Percentiles rank a stretch among this genome's conserved stretches.
These are phyloP conservation scores for Podospora pseudocomata DNA, from an alignment of 495 filamentous ascomycete genomes.

Conservation along the genomic window DNA sequence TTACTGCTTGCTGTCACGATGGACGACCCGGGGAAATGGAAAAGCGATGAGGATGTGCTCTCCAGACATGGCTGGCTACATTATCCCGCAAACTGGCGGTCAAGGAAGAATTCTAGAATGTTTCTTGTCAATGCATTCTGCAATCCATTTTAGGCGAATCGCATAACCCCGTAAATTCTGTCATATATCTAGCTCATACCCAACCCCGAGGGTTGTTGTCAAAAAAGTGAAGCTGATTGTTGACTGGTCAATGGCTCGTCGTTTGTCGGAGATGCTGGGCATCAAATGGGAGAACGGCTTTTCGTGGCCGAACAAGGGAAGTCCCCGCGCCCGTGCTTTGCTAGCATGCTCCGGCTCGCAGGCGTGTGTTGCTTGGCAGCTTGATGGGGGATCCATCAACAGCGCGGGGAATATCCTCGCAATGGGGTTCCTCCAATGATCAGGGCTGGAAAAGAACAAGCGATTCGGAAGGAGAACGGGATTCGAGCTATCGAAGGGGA, in stretches of 20 bases:
- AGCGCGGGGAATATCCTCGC: not conserved
- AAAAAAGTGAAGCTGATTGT: not conserved
- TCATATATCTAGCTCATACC: not conserved
- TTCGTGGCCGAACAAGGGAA: not conserved
- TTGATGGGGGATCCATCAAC: not conserved
- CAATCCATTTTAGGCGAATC: not conserved
- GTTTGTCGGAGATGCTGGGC: not conserved
- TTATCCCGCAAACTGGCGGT: conserved; percentile 31
- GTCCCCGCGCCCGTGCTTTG: not conserved
- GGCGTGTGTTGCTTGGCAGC: not conserved
- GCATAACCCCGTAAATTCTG: not conserved
- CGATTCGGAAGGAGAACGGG: not conserved
- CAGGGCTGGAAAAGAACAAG: conserved; percentile 5
- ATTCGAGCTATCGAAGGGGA: not conserved
- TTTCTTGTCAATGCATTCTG: conserved; percentile 1
- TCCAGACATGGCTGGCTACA: conserved; percentile 9
- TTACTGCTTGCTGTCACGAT: not conserved
- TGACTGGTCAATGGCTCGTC: not conserved
- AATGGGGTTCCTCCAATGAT: not conserved
- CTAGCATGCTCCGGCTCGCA: not conserved
- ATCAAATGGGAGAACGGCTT: not conserved
- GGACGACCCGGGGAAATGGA: not conserved
- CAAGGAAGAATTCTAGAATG: conserved; percentile 19
- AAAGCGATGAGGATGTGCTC: not conserved
- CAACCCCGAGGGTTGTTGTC: not conserved